Evolutionary conservation across 2,329 filamentous ascomycete species (phyloP).

Genomic region (Pestalotiopsis sp.): DNA sequence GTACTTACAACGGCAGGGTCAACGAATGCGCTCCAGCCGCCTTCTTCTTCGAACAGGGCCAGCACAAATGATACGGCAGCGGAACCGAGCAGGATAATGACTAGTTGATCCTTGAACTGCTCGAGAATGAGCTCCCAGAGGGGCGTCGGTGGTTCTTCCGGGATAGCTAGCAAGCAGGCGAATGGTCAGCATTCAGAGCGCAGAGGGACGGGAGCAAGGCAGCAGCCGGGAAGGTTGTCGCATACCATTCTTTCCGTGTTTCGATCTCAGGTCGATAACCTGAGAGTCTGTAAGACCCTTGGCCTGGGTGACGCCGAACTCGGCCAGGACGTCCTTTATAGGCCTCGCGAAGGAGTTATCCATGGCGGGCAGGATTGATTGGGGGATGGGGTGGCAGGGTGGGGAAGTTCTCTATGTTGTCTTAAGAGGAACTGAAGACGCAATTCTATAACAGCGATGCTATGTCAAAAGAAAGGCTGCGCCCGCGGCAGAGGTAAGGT

Average conservation of each 20-base stretch:
- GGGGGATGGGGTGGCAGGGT: slow-evolving; percentile 8
- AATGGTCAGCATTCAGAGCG: slow-evolving; percentile 6
- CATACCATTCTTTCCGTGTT: slow-evolving; percentile 70
- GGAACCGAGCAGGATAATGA: slow-evolving; percentile 90
- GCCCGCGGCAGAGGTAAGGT: neutral
- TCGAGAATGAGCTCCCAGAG: slow-evolving; percentile 96
- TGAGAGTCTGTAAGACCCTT: slow-evolving; percentile 63
- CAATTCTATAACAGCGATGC: slow-evolving; percentile 2
- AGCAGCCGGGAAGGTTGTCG: neutral
- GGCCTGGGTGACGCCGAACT: slow-evolving; percentile 57
- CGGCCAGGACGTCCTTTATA: slow-evolving; percentile 59
- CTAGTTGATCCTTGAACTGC: slow-evolving; percentile 98
- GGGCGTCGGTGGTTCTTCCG: slow-evolving; percentile 92
- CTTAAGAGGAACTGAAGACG: slow-evolving; percentile 13
- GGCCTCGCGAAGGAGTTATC: slow-evolving; percentile 64
- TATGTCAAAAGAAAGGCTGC: neutral
- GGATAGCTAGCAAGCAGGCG: slow-evolving; percentile 48
- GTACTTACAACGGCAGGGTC: slow-evolving; percentile 86
- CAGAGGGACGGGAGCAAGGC: neutral
- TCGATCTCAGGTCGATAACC: slow-evolving; percentile 55
- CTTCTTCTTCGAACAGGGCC: slow-evolving; percentile 88
- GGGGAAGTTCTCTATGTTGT: slow-evolving; percentile 17
- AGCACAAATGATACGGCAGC: slow-evolving; percentile 92
- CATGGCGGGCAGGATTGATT: slow-evolving; percentile 44
- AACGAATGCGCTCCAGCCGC: slow-evolving; percentile 96